phyloP scores from a whole-genome alignment of 257 asterid genomes.

The Salvia miltiorrhiza region DNA sequence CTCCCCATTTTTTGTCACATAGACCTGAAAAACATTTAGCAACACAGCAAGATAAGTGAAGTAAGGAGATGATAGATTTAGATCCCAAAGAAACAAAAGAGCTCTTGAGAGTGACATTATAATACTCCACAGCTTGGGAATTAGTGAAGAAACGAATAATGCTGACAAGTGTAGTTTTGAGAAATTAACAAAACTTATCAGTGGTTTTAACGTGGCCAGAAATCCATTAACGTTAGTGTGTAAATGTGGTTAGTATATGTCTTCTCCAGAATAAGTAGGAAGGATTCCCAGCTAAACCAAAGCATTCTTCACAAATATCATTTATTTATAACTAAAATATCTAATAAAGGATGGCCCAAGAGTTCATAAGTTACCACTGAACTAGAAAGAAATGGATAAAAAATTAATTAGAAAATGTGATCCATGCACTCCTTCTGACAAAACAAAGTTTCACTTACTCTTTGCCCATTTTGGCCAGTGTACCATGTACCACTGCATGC shows the following conservation, averaged over 20 bases:
- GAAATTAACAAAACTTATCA: not conserved
- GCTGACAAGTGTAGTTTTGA: not conserved
- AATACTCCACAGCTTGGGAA: slow-evolving; percentile 5
- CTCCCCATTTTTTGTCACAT: slow-evolving; percentile 67
- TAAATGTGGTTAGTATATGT: not conserved
- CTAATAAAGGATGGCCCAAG: not conserved
- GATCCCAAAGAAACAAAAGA: not conserved
- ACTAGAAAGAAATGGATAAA: slow-evolving; percentile 1
- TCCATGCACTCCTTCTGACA: slow-evolving; percentile 1
- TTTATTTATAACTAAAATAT: not conserved
- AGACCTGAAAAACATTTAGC: slow-evolving; percentile 56
- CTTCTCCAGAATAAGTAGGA: not conserved
- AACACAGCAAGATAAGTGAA: not conserved
- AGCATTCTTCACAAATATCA: slow-evolving; percentile 14
- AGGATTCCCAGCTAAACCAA: not conserved
- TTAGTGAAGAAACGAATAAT: not conserved
- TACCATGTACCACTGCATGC: slow-evolving; percentile 80
- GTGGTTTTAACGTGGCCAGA: not conserved
- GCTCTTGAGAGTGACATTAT: not conserved
- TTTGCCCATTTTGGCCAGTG: slow-evolving; percentile 54
- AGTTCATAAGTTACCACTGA: not conserved
- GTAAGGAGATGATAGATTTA: not conserved
- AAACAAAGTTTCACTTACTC: slow-evolving; percentile 46
- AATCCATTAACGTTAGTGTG: not conserved
- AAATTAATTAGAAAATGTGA: not conserved